phyloP scores from a whole-genome alignment of 2,329 filamentous ascomycete species.

The Hymenoscyphus linearis region DNA sequence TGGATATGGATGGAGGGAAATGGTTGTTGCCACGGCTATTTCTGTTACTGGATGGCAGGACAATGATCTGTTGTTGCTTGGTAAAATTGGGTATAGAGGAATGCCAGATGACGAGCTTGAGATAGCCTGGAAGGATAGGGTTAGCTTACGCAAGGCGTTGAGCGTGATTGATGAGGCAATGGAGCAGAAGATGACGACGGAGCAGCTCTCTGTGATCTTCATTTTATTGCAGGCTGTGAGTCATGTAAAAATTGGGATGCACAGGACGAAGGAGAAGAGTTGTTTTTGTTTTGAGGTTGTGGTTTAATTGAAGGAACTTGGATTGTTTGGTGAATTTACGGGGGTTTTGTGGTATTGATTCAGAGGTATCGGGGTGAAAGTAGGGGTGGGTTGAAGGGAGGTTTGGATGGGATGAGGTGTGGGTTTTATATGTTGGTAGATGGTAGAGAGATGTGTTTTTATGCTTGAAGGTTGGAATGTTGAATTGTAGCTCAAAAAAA shows the following conservation, averaged over 20 bases:
- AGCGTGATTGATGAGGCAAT: conserved; percentile 13
- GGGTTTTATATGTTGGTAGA: no score
- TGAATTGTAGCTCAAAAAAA: no score
- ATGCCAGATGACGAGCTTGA: background rate
- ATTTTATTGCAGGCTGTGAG: conserved; percentile 94
- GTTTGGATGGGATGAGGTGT: no score
- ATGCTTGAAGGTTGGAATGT: no score
- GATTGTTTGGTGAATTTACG: no score
- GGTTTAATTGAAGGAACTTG: no score
- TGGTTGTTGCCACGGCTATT: background rate
- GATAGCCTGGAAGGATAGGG: background rate
- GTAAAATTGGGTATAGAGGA: background rate
- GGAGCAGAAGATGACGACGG: conserved; percentile 55
- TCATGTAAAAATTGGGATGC: conserved; percentile 81
- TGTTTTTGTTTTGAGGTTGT: no score
- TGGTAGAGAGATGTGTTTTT: no score
- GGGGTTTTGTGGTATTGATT: no score
- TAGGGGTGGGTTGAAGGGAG: no score
- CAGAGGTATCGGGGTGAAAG: no score
- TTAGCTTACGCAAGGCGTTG: background rate
- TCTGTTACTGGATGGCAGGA: background rate
- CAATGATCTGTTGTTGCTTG: background rate
- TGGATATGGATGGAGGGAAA: background rate
- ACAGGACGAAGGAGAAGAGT: conserved; percentile 42
- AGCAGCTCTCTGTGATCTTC: conserved; percentile 77